Base-by-base conservation (phyloP, 257 asterid species). In the Lantana camara region DNA sequence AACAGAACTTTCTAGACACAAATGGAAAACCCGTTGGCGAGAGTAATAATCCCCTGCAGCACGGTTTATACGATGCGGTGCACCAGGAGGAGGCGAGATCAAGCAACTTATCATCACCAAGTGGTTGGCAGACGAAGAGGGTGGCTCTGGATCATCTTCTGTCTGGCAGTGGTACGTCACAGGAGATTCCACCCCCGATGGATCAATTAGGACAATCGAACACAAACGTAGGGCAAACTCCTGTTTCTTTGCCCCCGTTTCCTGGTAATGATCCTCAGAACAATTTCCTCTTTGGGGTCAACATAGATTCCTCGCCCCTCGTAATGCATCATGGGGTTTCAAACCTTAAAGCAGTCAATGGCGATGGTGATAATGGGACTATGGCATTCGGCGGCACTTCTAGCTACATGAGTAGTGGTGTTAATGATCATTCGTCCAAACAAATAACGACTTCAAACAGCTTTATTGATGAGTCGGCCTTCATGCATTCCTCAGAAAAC, bases 71-170 rank as follows among this genome's bases (percentile, higher is more conserved):
- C 57, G 73, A 77, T 62, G 51, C 81, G 7, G 67, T 64, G 34
- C 16, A 72, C 59, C 79, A 38, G 42, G 77, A 66, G n/a, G 82
- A 77, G 49, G 51, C 77, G 8, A 71, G 82, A 42, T 64, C 82
- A 8, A 67, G 67, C 67, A 49, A 61, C 44, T 63, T 66, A 11
- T 19, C 66, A 52, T 69, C 85, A 22, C 60, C 85, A 5, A 64
- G 37, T 47, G 83, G 79, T 32, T 81, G 86, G 83, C 83, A 73
- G 12, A 50, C 81, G 47, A 81, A 81, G 66, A 59, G 83, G 46
- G 68, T 62, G n/a, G 79, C 81, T 3, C 66, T 77, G 41, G 83
- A 80, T 64, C 81, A 77, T 38, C 56, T 71, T 50, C 61, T 76
- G 27, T 34, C 75, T 49, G 32, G 32, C 5, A 48, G 60, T 21